Evolutionary conservation across 306 rosid genomes (phyloP), one percentile per base, ranked within the genome.

Genomic region (Sesbania bispinosa): DNA sequence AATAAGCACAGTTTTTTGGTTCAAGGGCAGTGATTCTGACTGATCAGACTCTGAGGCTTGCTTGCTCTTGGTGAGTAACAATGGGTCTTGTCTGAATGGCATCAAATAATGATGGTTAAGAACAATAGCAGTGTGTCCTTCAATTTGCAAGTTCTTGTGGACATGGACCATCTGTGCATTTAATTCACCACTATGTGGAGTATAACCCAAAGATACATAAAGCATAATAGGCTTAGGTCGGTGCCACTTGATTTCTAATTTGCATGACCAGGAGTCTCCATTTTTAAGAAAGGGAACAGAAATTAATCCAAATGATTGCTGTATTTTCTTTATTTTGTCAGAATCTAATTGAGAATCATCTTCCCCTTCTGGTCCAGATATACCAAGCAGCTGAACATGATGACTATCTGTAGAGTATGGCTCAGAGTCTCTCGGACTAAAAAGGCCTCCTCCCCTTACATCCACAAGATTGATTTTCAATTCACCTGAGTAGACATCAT

Each of bases 401-500:
- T 88, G 92, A 79, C 76, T 83, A 36, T 88, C 95, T 66, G 27
- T 5, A 59, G 89, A 78, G 19, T 71, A 15, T 15, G 78, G 64
- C 75, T 90, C 96, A 15, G 86, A 53, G 58, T 89, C 99, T 81
- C 95, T 91, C 7, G 97, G 99, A 83, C 99, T 91, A 87, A 83
- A 89, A 82, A 94, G 86, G 46, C 92, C 95, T 75, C 92, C 97
- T 36, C 99, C 97, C 74, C 74, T 84, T 14, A 91, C 95, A 86
- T 94, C 99, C 77, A 91, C 97, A 61, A 94, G 86, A 84, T 94
- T 94, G 83, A 94, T 94, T 87, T 94, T 94, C 83, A 94, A 82
- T 73, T 91, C 99, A 20, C 97, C 99, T 14, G 87, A 83, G 79
- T 82, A 77, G 77, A 94, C 85, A 43, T 71, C 88, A 78, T 92